phyloP scores from a whole-genome alignment of 2,329 filamentous ascomycete species.

The Aspergillus sp. region DNA sequence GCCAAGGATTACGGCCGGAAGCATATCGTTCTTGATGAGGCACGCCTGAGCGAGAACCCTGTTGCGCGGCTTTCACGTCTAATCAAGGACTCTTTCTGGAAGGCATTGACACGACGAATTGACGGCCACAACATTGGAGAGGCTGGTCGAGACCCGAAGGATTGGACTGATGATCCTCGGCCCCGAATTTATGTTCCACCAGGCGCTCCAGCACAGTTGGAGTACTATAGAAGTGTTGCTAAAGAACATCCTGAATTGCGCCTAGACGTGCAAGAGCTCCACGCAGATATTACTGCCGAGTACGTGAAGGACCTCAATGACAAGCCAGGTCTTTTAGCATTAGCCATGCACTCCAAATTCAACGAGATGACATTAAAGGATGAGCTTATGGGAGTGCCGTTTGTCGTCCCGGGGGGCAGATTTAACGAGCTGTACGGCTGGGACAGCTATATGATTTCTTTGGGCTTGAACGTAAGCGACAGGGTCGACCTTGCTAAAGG shows the following conservation, averaged over 20 bases:
- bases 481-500: conserved; percentile 79
- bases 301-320: conserved; percentile 75
- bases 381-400: conserved; percentile 71
- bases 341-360: conserved; percentile 72
- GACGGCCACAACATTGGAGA: conserved; percentile 73
- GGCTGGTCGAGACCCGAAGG: conserved; percentile 84
- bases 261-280: conserved; percentile 73
- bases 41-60: conserved; percentile 87
- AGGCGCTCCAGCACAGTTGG: conserved; percentile 76
- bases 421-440: conserved; percentile 99
- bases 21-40: conserved; percentile 84
- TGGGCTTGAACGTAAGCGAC: conserved; percentile 79
- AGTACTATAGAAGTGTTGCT: conserved; percentile 79
- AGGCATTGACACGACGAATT: conserved; percentile 77
- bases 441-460: conserved; percentile 98
- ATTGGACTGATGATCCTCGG: conserved; percentile 83
- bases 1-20: conserved; percentile 85
- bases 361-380: conserved; percentile 61
- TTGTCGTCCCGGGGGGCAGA: conserved; percentile 91
- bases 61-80: conserved; percentile 78
- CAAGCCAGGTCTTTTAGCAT: conserved; percentile 79
- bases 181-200: conserved; percentile 85
- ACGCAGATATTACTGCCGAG: conserved; percentile 65
- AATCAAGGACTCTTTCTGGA: conserved; percentile 88
- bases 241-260: conserved; percentile 71